Conservation (phyloP, 768 basidiomycete genomes). For the Dioszegia hungarica region DNA sequence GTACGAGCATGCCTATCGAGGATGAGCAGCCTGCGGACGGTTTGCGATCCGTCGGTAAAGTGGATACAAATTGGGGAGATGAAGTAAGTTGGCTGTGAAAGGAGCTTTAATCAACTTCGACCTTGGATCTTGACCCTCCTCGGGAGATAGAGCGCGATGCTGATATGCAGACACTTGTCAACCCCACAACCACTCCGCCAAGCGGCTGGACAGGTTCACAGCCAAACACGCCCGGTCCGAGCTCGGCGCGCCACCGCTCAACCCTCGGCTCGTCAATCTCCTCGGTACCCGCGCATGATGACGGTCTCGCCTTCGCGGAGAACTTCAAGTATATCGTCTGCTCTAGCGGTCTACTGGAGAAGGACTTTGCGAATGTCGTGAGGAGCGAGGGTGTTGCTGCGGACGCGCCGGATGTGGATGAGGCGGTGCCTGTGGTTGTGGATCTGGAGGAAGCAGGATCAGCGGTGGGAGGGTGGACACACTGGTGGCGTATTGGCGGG, state of each 20-base stretch:
- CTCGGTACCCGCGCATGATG: not conserved
- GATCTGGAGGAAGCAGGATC: too few relatives aligned
- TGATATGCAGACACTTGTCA: not conserved
- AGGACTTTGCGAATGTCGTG: constrained; percentile 18
- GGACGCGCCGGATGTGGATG: not conserved
- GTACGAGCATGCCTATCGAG: not conserved
- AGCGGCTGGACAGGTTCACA: constrained; percentile 2
- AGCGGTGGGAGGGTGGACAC: too few relatives aligned
- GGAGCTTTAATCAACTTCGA: too few relatives aligned
- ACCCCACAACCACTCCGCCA: not conserved
- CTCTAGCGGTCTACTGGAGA: constrained; percentile 39
- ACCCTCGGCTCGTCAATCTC: too few relatives aligned
- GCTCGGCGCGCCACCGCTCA: too few relatives aligned
- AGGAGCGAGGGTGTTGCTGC: not conserved
- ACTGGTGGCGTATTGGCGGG: too few relatives aligned
- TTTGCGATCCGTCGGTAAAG: too few relatives aligned
- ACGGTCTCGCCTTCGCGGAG: constrained; percentile 30
- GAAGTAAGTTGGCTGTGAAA: not conserved
- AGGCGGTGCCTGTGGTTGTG: not conserved
- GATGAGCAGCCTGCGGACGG: not conserved
- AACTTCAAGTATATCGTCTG: constrained; percentile 44
- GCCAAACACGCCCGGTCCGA: not conserved
- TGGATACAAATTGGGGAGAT: not conserved
- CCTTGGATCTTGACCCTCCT: too few relatives aligned
- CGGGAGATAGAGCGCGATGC: not conserved